These are phyloP conservation scores for Fusarium sp. DNA, from an alignment of 2,329 filamentous ascomycete genomes.

Conservation along the genomic window DNA sequence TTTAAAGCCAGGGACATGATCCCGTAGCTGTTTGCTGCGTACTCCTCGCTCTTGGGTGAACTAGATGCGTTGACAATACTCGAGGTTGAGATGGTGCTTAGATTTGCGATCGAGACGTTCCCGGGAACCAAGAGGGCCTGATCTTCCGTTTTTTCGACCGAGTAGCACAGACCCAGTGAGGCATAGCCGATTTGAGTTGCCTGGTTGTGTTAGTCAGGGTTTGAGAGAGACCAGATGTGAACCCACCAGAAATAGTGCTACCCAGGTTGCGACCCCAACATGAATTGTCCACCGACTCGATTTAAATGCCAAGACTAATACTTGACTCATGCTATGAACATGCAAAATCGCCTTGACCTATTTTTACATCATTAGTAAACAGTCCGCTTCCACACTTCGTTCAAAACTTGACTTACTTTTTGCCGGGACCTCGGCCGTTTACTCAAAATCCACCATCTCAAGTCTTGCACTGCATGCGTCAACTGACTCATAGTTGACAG, in stretches of 20 bases:
- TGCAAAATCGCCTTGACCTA: background rate
- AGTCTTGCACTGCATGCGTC: background rate
- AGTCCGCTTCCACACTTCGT: accelerated
- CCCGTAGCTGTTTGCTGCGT: background rate
- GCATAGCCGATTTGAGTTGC: background rate
- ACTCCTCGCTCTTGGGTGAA: background rate
- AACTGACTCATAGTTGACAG: background rate
- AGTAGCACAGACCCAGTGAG: background rate
- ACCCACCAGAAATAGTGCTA: background rate
- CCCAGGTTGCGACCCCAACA: background rate
- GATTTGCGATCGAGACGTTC: background rate
- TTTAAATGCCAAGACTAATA: background rate
- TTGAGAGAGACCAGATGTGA: background rate
- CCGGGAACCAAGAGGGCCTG: background rate
- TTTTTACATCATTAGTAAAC: background rate
- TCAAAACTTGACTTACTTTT: background rate
- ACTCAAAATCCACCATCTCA: background rate
- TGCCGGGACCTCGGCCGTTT: background rate
- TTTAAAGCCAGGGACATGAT: background rate
- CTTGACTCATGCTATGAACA: background rate
- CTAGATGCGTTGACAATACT: background rate
- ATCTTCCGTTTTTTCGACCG: background rate
- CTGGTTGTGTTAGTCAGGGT: background rate
- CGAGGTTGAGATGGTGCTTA: background rate
- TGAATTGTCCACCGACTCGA: background rate